These are phyloP conservation scores for Pogostemon cablin DNA, from an alignment of 257 asterid genomes.

Conservation along the genomic window DNA sequence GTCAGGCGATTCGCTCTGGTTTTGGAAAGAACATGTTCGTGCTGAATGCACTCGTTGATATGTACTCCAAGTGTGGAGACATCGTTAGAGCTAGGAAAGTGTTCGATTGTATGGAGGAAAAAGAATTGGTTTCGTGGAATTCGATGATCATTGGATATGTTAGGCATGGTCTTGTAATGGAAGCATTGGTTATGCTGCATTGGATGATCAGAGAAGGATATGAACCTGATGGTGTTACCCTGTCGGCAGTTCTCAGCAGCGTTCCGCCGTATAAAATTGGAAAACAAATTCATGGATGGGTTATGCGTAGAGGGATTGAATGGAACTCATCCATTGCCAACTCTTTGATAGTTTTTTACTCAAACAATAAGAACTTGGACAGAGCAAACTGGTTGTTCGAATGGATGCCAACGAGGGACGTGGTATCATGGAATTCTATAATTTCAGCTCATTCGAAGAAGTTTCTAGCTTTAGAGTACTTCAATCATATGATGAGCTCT, in stretches of 20 bases:
- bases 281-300: conserved; percentile 73
- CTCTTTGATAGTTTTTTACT: conserved; percentile 66
- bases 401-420: conserved; percentile 60
- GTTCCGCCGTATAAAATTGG: conserved; percentile 37
- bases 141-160: conserved; percentile 69
- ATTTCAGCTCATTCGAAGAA: conserved; percentile 72
- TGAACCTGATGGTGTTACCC: conserved; percentile 63
- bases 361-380: conserved; percentile 36
- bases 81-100: conserved; percentile 60
- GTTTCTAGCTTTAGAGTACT: conserved; percentile 56
- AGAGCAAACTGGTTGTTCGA: conserved; percentile 58
- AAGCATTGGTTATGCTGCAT: conserved; percentile 46
- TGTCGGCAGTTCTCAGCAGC: conserved; percentile 57
- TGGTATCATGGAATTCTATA: conserved; percentile 82
- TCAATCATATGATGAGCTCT: conserved; percentile 47
- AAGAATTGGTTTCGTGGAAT: conserved; percentile 80
- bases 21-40: conserved; percentile 55
- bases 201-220: conserved; percentile 50
- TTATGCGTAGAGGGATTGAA: conserved; percentile 56
- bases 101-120: conserved; percentile 49
- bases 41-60: conserved; percentile 68
- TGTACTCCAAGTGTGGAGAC: conserved; percentile 88
- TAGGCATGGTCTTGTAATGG: conserved; percentile 58
- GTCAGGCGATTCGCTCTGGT: conserved; percentile 67
- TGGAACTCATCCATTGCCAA: conserved; percentile 57